phyloP scores from a whole-genome alignment of 176 grass and related monocot species.

The Melocanna baccifera region DNA sequence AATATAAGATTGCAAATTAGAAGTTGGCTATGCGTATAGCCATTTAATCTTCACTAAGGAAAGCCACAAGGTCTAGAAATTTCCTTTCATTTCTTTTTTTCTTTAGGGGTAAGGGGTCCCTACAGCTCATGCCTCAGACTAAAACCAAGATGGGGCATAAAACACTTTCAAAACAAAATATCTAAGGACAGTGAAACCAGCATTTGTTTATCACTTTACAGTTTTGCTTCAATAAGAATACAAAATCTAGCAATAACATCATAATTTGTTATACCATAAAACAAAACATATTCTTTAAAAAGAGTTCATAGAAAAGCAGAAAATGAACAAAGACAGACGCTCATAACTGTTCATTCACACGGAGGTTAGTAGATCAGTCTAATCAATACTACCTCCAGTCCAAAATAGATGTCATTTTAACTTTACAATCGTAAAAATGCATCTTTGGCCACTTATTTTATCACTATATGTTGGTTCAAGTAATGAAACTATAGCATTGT shows the following conservation, averaged over 20 bases:
- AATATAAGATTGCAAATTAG: not conserved
- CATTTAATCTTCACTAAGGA: not conserved
- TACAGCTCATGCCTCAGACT: not conserved
- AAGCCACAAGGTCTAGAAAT: constrained; percentile 7
- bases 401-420: not conserved
- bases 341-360: not conserved
- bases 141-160: constrained; percentile 5
- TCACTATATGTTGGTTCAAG: not conserved
- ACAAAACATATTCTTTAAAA: not conserved
- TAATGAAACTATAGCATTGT: not conserved
- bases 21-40: not conserved
- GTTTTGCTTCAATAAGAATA: not conserved
- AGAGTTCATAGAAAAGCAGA: not conserved
- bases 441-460: not conserved
- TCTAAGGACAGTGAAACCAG: not conserved
- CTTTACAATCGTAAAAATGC: not conserved
- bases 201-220: not conserved
- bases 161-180: constrained; percentile 17
- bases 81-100: not conserved
- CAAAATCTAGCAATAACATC: not conserved
- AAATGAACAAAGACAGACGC: not conserved
- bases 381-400: constrained; percentile 3
- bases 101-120: not conserved
- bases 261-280: not conserved
- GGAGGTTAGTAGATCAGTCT: not conserved